Percentiles rank a stretch among this genome's conserved stretches.
Evolutionary conservation across 139 green algal species (phyloP).

Genomic region (Chlamydomonas sp.): DNA sequence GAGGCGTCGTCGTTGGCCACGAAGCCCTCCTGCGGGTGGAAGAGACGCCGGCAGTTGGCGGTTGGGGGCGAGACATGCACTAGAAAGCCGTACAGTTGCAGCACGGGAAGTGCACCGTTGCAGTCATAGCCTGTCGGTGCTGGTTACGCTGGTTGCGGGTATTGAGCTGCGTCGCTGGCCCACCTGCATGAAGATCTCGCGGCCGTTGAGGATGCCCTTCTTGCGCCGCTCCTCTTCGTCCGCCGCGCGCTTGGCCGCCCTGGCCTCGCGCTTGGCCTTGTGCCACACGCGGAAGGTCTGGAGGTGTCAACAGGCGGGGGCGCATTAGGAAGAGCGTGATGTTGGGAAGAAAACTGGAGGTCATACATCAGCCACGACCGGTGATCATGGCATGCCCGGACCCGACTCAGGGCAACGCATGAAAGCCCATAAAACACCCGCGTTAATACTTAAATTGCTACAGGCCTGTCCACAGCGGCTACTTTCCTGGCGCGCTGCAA

Average conservation of each 20-base stretch:
- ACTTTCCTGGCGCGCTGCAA: background rate
- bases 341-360: background rate
- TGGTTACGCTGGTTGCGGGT: no score
- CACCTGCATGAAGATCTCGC: constrained; percentile 90
- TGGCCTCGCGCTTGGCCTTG: constrained; percentile 32
- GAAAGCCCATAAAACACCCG: no score
- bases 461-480: background rate
- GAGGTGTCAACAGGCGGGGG: background rate
- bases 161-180: background rate
- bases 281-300: constrained; percentile 53
- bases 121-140: background rate
- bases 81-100: background rate
- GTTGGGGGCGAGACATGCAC: background rate
- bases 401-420: no score
- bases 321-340: background rate
- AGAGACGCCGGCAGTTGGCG: background rate
- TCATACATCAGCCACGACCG: no score
- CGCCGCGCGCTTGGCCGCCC: constrained; percentile 33
- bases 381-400: no score
- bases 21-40: constrained; percentile 64
- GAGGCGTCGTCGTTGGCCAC: constrained; percentile 77
- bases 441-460: no score
- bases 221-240: constrained; percentile 71
- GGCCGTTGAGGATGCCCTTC: constrained; percentile 86
- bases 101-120: background rate